These are phyloP conservation scores for Brassica balearica DNA, from an alignment of 441 rosid species.

Conservation along the genomic window DNA sequence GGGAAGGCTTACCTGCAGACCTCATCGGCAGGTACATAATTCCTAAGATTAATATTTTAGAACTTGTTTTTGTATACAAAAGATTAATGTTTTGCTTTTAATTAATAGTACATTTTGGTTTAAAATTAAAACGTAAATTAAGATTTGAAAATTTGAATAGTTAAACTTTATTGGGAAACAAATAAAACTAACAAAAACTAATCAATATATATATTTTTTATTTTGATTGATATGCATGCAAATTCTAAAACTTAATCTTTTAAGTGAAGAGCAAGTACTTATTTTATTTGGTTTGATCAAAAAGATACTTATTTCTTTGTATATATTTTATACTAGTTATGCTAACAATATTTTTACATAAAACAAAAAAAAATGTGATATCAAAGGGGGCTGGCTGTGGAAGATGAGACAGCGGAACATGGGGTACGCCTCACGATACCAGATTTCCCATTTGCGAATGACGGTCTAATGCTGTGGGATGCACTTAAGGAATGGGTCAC, in stretches of 20 bases:
- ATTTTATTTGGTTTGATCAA: too few species aligned
- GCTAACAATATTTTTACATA: too few species aligned
- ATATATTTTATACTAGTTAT: too few species aligned
- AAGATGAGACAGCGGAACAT: not conserved
- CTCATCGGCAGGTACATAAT: not conserved
- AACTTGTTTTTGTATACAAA: not conserved
- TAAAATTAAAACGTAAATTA: not conserved
- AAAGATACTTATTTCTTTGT: too few species aligned
- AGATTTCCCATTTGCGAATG: not conserved
- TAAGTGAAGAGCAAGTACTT: too few species aligned
- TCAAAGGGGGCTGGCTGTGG: not conserved
- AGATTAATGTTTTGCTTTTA: not conserved
- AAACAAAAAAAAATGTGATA: too few species aligned
- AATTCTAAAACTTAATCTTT: too few species aligned
- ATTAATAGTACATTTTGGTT: too few species aligned
- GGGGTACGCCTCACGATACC: not conserved
- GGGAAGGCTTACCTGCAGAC: not conserved
- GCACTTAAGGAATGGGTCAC: slow-evolving; percentile 57
- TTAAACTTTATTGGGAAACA: not conserved
- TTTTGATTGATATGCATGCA: too few species aligned
- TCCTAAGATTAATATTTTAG: too few species aligned
- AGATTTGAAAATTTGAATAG: not conserved
- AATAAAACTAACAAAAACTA: not conserved
- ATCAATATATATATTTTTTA: not conserved
- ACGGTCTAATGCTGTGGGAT: slow-evolving; percentile 21